These are phyloP conservation scores for Candida insectalens DNA, from an alignment of 805 yeast genomes.

Conservation along the genomic window DNA sequence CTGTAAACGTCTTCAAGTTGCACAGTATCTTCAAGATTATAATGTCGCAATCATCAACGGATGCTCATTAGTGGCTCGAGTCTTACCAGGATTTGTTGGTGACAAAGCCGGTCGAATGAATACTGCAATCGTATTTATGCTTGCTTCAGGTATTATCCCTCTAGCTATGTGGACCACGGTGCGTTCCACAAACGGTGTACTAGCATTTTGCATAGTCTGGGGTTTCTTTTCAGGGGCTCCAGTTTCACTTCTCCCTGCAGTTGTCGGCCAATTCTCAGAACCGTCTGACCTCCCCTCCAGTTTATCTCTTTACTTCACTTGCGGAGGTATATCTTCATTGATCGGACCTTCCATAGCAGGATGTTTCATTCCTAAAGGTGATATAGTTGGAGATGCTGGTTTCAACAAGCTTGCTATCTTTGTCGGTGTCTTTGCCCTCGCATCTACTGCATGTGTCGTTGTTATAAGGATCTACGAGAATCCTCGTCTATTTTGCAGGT, in stretches of 20 bases:
- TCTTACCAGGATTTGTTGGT: conserved; percentile 37
- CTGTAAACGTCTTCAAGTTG: conserved; percentile 41
- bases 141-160: conserved; percentile 27
- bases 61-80: conserved; percentile 42
- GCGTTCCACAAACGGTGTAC: conserved; percentile 27
- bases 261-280: conserved; percentile 26
- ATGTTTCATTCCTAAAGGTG: conserved; percentile 20
- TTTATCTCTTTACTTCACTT: conserved; percentile 20
- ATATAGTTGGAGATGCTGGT: conserved; percentile 12
- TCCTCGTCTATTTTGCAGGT: neutral
- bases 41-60: conserved; percentile 30
- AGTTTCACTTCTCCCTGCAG: conserved; percentile 25
- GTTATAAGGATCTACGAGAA: no score
- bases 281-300: conserved; percentile 22
- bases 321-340: conserved; percentile 22
- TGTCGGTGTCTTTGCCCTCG: conserved; percentile 21
- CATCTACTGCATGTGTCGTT: conserved; percentile 6
- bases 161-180: conserved; percentile 43
- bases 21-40: conserved; percentile 39
- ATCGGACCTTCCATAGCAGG: conserved; percentile 29
- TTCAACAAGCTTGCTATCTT: conserved; percentile 23
- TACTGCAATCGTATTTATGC: conserved; percentile 21
- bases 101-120: conserved; percentile 36
- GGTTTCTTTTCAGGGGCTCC: conserved; percentile 26
- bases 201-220: conserved; percentile 26